These are phyloP conservation scores for Pichia sp. DNA, from an alignment of 1,139 yeast genomes.

Conservation along the genomic window DNA sequence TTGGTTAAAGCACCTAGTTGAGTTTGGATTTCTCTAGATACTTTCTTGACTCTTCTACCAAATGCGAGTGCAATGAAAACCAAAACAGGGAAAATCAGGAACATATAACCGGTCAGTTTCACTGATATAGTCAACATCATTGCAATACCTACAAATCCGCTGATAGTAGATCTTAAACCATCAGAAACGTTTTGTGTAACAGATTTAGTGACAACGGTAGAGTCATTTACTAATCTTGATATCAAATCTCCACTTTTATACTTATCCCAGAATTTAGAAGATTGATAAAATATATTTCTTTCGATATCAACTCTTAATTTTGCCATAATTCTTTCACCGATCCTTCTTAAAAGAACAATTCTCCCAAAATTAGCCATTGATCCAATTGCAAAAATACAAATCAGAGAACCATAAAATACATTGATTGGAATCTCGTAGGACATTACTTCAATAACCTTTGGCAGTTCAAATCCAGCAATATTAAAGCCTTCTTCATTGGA, in stretches of 20 bases:
- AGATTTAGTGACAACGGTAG: constrained; percentile 47
- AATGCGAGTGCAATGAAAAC: constrained; percentile 44
- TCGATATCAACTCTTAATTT: constrained; percentile 44
- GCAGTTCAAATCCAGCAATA: constrained; percentile 8
- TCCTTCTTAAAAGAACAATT: constrained; percentile 38
- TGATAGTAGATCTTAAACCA: constrained; percentile 45
- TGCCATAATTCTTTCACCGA: constrained; percentile 49
- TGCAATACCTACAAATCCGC: constrained; percentile 46
- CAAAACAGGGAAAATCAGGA: constrained; percentile 47
- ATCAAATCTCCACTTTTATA: constrained; percentile 55
- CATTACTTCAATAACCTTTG: constrained; percentile 19
- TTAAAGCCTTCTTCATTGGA: constrained; percentile 28
- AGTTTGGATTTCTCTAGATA: constrained; percentile 45
- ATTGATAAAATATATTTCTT: constrained; percentile 45
- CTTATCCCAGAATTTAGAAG: constrained; percentile 48
- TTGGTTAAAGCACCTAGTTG: constrained; percentile 49
- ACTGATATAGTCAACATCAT: constrained; percentile 56
- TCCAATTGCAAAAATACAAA: constrained; percentile 38
- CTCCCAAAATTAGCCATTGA: constrained; percentile 49
- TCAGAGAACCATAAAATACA: constrained; percentile 25
- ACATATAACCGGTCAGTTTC: constrained; percentile 51
- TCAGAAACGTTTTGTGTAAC: constrained; percentile 51
- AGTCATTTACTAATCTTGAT: constrained; percentile 47
- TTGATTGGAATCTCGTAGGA: constrained; percentile 22
- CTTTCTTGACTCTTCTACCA: constrained; percentile 44